These are phyloP conservation scores for Colletotrichum melonis DNA, from an alignment of 2,329 filamentous ascomycete species.

Conservation along the genomic window DNA sequence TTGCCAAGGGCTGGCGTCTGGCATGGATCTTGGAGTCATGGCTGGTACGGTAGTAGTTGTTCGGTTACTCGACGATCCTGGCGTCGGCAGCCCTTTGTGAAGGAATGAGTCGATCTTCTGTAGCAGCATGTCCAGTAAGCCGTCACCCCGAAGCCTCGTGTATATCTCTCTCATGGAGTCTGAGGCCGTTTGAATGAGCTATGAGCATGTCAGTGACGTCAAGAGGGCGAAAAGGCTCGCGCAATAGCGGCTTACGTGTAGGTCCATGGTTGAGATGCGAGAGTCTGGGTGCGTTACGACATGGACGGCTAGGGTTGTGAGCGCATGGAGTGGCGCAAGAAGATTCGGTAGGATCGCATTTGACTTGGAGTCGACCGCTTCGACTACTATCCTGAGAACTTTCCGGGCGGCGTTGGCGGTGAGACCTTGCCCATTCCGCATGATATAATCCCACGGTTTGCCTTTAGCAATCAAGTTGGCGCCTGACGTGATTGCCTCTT, in stretches of 20 bases:
- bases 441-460: conserved; percentile 28
- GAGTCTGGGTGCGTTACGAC: conserved; percentile 21
- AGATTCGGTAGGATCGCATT: conserved; percentile 16
- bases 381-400: conserved; percentile 16
- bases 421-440: conserved; percentile 23
- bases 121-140: neutral
- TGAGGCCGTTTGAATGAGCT: conserved; percentile 15
- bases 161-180: conserved; percentile 21
- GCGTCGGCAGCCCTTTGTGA: neutral
- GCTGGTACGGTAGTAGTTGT: neutral
- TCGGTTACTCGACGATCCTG: neutral
- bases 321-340: conserved; percentile 13
- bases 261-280: conserved; percentile 27
- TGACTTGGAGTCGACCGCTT: conserved; percentile 20
- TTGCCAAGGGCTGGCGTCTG: neutral
- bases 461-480: conserved; percentile 25
- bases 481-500: conserved; percentile 15
- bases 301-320: conserved; percentile 6
- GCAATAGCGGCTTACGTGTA: neutral
- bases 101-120: conserved; percentile 21
- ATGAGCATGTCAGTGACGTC: neutral
- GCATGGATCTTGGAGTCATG: neutral
- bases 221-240: no score
- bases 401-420: conserved; percentile 22
- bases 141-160: neutral